A percentile compares a stretch with the other conserved stretches of the same genome.
Evolutionary conservation across 108 stramenopile species (phyloP).

Genomic region (Seminavis robusta): DNA sequence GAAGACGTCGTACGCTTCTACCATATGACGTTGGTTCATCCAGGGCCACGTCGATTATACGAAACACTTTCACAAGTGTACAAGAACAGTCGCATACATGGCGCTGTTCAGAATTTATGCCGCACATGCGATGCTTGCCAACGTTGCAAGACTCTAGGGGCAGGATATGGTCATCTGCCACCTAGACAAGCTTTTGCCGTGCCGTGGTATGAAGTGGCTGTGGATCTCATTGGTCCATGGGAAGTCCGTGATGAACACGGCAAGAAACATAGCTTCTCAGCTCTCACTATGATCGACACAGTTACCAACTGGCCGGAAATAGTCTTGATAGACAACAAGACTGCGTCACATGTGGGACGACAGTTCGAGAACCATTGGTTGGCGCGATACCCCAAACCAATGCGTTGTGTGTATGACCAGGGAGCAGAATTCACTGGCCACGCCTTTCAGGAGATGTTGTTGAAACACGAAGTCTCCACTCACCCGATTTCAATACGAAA

Average conservation of each 20-base stretch:
- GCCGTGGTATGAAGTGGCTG: slow-evolving; percentile 30
- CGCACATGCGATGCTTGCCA: slow-evolving; percentile 24
- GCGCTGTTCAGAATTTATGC: slow-evolving; percentile 8
- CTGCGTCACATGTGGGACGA: slow-evolving; percentile 7
- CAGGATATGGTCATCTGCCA: slow-evolving; percentile 34
- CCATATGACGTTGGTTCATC: slow-evolving; percentile 19
- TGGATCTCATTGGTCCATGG: slow-evolving; percentile 37
- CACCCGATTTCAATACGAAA: slow-evolving; percentile 20
- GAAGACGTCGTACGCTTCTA: slow-evolving; percentile 12
- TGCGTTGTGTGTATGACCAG: slow-evolving; percentile 24
- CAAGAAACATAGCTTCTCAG: slow-evolving; percentile 17
- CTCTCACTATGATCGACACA: slow-evolving; percentile 42
- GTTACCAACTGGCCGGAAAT: slow-evolving; percentile 44
- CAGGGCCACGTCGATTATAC: slow-evolving; percentile 10
- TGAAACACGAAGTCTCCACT: slow-evolving; percentile 15
- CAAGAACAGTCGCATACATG: slow-evolving; percentile 14
- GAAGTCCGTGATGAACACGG: neutral
- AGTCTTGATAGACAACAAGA: slow-evolving; percentile 24
- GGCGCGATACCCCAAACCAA: slow-evolving; percentile 30
- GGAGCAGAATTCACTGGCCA: slow-evolving; percentile 25
- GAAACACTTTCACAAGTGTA: slow-evolving; percentile 12
- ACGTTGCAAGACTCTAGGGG: slow-evolving; percentile 7
- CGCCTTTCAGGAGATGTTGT: slow-evolving; percentile 26
- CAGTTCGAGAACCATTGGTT: slow-evolving; percentile 31
- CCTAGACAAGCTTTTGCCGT: slow-evolving; percentile 11